Percentiles rank a stretch among this genome's conserved stretches.
These are phyloP conservation scores for Flaveria linearis DNA, from an alignment of 129 eudicot genomes.

Conservation along the genomic window DNA sequence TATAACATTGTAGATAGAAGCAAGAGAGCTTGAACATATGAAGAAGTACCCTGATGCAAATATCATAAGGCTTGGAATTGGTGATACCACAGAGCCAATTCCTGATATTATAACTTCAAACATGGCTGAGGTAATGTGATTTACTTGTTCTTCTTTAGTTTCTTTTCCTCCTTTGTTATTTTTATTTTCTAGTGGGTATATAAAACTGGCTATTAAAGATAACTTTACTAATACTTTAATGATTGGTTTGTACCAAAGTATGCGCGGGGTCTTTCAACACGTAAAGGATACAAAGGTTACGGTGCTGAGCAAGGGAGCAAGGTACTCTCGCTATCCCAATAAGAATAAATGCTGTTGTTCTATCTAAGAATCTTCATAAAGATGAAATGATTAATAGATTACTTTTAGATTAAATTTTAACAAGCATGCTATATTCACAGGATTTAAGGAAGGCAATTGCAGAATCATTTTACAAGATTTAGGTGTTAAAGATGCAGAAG, in stretches of 20 bases:
- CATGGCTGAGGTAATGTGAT: constrained; percentile 66
- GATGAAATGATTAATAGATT: not conserved
- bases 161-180: too few species aligned
- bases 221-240: constrained; percentile 14
- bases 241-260: constrained; percentile 42
- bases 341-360: not conserved
- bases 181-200: too few species aligned
- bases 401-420: not conserved
- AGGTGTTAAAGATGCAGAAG: constrained; percentile 53
- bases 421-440: constrained; percentile 29
- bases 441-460: constrained; percentile 56
- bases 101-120: constrained; percentile 62
- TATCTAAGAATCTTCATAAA: not conserved
- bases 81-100: constrained; percentile 82
- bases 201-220: not conserved
- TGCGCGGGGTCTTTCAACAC: constrained; percentile 64
- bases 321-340: constrained; percentile 29
- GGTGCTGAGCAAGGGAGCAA: constrained; percentile 90
- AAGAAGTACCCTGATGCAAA: constrained; percentile 76
- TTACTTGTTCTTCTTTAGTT: not conserved
- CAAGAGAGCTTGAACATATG: constrained; percentile 56
- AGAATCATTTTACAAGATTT: constrained; percentile 47
- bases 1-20: constrained; percentile 53
- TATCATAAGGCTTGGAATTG: constrained; percentile 82
- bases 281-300: constrained; percentile 73